Evolutionary conservation across 2,329 filamentous ascomycete species (phyloP), one percentile per base, ranked within the genome.

Genomic region (Gaeumannomyces sp.): DNA sequence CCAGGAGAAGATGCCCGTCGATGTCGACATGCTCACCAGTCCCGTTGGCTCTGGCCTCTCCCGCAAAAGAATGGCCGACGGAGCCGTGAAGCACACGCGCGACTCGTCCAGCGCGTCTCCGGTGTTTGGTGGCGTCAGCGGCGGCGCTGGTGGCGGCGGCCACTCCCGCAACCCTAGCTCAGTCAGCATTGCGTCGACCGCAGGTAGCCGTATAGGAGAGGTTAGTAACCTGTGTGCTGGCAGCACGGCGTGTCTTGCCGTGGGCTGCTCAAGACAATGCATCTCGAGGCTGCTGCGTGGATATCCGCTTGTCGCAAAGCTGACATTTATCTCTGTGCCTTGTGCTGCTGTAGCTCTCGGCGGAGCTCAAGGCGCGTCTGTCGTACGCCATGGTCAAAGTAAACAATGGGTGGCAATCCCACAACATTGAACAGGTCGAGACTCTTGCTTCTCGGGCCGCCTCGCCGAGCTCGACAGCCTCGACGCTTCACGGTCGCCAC

Each of bases 311-410:
- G 45, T 53, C 22, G 22, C 45, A n/a, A 53, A 53, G 64, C 71
- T 73, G 65, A 75, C 67, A 33, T 53, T 4, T 10, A 19, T n/a
- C 45, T 53, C 22, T 8, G 22, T 71, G 60, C 31, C 25, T 53
- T 53, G 45, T 53, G 19, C 45, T 53, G 19, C 45, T n/a, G 38
- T 74, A 93, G 90, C 79, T 92, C 64, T 92, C 91, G 57, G 85
- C 88, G 64, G 90, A 94, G 73, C 83, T 98, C 63, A 90, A 89
- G 73, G 89, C 92, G 62, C 90, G 92, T 71, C 83, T 98, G 33
- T 92, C 92, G 8, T 97, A 97, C 76, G 94, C 94, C 68, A 95
- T 96, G 85, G 85, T 96, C 73, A 97, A 97, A 76, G 90, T 97
- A 57, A 92, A 92, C 73, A 88, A 96, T 73, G 92, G 92, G 66